Evolutionary conservation across 805 yeast species (phyloP).

Genomic region (Zygoascus tannicola): DNA sequence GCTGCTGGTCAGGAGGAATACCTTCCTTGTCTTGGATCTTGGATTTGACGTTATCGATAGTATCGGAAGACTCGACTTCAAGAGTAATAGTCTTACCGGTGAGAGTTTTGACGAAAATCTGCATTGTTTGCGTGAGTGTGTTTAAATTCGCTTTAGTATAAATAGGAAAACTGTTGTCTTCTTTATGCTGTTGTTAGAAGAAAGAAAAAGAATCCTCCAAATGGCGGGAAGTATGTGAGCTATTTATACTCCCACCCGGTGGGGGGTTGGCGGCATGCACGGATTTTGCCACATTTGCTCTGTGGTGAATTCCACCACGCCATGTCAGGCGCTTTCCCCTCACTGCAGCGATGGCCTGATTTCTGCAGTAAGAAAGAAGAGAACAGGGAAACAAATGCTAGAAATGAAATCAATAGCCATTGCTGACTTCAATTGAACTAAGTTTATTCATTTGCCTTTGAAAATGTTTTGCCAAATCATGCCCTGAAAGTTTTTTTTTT

Average conservation of each 20-base stretch:
- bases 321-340: too few species aligned
- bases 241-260: background rate
- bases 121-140: slow-evolving; percentile 97
- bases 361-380: too few species aligned
- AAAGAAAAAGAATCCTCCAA: slow-evolving; percentile 25
- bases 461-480: too few species aligned
- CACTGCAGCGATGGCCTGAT: too few species aligned
- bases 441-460: too few species aligned
- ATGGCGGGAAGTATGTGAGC: background rate
- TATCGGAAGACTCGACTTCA: slow-evolving; percentile 89
- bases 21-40: slow-evolving; percentile 96
- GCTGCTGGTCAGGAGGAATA: slow-evolving; percentile 93
- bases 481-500: too few species aligned
- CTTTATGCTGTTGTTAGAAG: slow-evolving; percentile 86
- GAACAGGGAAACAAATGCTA: too few species aligned
- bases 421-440: too few species aligned
- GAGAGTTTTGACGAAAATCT: slow-evolving; percentile 80
- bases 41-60: slow-evolving; percentile 88
- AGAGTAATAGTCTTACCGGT: slow-evolving; percentile 86
- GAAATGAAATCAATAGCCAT: too few species aligned
- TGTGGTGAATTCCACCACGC: too few species aligned
- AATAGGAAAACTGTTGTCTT: slow-evolving; percentile 64
- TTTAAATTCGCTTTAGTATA: slow-evolving; percentile 83
- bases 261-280: background rate
- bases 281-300: slow-evolving; percentile 3